Evolutionary conservation across 2,329 filamentous ascomycete species (phyloP), one percentile per base, ranked within the genome.

Genomic region (Monilinia aucupariae): DNA sequence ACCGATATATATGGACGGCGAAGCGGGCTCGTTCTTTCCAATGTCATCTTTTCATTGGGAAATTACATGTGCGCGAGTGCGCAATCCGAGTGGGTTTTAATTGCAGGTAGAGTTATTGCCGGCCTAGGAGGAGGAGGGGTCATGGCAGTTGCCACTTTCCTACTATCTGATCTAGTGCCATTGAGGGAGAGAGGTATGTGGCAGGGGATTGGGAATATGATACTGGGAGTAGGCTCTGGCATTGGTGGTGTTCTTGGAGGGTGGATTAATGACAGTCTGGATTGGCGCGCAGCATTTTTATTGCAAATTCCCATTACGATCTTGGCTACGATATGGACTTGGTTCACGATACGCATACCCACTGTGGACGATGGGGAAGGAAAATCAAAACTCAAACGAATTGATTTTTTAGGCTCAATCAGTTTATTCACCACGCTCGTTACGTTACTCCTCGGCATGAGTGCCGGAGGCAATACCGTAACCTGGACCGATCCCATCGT

Each of bases 1-100:
- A 85, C 81, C 53, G 87, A 90, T 70, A 88, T 90, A 39, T 89
- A 90, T 68, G 86, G 87, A 13, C 81, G 88, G 7, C 89, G 90
- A 70, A 69, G 80, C 70, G 85, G 82, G 66, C 76, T 91, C 7
- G 77, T 91, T 7, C 85, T 87, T 67, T 80, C 83, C 2, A 89
- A 89, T 68, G 72, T 77, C 27, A 74, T 88, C 56, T 90, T 90
- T 71, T 85, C 84, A 4, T 72, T 86, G 10, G 87, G 88, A 0
- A 89, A 84, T 64, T 72, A 87, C 34, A 76, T 81, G 65, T 88
- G 87, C 73, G 87, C 84, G 17, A 74, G 90, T 3, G 82, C 88
- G 3, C 80, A 80, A 61, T 81, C 81, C 66, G 88, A 91, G 69
- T 76, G 79, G 59, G 15, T 91, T 72, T 76, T 92, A 51, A 88